Percentiles rank a stretch among this genome's conserved stretches.
These are phyloP conservation scores for Coemansia sp. DNA, from an alignment of 192 early-diverging fungal genomes.

Conservation along the genomic window DNA sequence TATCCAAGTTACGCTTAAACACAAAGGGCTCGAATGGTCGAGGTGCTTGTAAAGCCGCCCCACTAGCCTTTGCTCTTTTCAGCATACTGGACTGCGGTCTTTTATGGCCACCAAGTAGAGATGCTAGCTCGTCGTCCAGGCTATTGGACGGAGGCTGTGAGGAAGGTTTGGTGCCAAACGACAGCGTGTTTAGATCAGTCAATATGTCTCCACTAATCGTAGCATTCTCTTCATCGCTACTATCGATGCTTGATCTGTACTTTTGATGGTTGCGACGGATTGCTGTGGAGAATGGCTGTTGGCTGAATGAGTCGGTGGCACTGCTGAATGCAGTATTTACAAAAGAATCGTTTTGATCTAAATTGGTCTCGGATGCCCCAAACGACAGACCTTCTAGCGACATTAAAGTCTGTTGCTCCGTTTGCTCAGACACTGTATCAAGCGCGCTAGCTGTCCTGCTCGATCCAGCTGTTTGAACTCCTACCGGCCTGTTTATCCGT, in stretches of 20 bases:
- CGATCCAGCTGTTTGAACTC: not conserved
- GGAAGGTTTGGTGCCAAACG: constrained; percentile 9
- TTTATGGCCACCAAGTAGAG: constrained; percentile 7
- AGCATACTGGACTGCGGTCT: not conserved
- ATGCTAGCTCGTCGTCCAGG: constrained; percentile 23
- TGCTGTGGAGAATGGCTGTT: constrained; percentile 2
- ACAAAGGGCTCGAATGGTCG: constrained; percentile 32
- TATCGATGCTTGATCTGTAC: not conserved
- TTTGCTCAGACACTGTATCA: not conserved
- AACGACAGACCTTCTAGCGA: constrained; percentile 40
- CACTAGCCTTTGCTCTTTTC: not conserved
- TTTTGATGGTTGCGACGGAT: not conserved
- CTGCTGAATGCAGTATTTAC: constrained; percentile 13
- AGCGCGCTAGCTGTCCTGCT: not conserved
- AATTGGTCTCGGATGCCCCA: constrained; percentile 35
- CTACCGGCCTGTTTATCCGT: not conserved
- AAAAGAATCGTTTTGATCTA: constrained; percentile 40
- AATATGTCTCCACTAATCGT: constrained; percentile 11
- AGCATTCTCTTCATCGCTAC: constrained; percentile 25
- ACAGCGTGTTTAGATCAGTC: constrained; percentile 15
- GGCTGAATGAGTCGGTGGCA: constrained; percentile 2
- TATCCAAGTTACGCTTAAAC: constrained; percentile 17
- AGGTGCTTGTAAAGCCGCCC: not conserved
- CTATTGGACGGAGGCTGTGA: not conserved
- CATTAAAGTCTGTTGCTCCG: constrained; percentile 13